Evolutionary conservation across 306 rosid species (phyloP), one percentile per base, ranked within the genome.

Genomic region (Quercus parvula): DNA sequence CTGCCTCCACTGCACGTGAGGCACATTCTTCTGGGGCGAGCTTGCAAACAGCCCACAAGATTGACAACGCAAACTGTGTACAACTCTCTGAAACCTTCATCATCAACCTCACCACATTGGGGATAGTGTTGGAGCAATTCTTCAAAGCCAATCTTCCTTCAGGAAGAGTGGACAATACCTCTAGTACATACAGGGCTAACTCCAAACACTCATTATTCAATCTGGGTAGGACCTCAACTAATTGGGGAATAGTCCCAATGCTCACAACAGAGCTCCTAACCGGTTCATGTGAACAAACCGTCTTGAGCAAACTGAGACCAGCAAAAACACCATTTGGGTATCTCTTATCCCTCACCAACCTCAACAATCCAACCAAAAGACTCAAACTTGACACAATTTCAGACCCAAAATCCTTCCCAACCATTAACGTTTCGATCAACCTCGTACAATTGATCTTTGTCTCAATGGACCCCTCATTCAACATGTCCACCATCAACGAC

Each of bases 1-100:
- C 97, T 0, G 92, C 97, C 79, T 92, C 96, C 3, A 91, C 92
- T 0, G 94, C 97, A 27, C 82, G 71, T 0, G 94, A 79, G 31
- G 96, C 90, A 73, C 96, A 89, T 79, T 91, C 96, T 2, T 89
- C 92, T 0, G 97, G 97, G 13, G 91, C 90, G 17, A 90, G 89
- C 83, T 88, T 85, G 78, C 90, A 92, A 5, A 92, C 88, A n/a
- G 90, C 89, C 94, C 89, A 88, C 84, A 92, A 77, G 70, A 92
- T 85, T 2, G 96, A 89, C 77, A 92, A 71, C 0, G 96, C 91
- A 9, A 85, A 85, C 83, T 85, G 89, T 1, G 91, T 92, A 77
- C 96, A 91, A 30, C 83, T 89, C 85, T 92, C 97, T 0, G 97
- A 92, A 8, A 92, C 90, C 58, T 89, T 93, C 97, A 93, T 89